A percentile compares a stretch with the other conserved stretches of the same genome.
Conservation (phyloP, 2,329 filamentous ascomycete genomes). For the Daldinia eschscholtzii region DNA sequence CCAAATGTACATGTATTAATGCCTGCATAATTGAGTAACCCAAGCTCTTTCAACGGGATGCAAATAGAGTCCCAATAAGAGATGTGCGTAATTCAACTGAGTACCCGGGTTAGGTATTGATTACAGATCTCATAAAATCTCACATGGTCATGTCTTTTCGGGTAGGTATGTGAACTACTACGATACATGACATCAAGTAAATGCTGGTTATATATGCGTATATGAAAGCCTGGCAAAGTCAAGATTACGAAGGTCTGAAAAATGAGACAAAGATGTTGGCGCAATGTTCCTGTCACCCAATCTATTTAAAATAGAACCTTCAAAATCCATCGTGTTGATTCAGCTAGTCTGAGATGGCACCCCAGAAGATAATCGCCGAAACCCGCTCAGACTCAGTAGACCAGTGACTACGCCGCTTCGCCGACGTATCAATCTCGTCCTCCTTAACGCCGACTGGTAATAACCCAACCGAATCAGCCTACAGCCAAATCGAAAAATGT, state of each 20-base stretch:
- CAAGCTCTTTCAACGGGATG: no score
- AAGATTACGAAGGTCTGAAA: neutral
- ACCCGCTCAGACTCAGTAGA: neutral
- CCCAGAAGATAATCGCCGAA: neutral
- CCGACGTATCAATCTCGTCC: conserved; percentile 22
- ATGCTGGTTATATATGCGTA: no score
- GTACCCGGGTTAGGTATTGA: no score
- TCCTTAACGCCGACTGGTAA: conserved; percentile 20
- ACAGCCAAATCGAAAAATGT: neutral
- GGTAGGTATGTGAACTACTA: no score
- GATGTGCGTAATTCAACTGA: no score
- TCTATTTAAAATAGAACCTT: neutral
- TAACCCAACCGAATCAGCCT: conserved; percentile 13
- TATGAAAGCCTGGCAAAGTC: neutral
- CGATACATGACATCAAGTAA: no score
- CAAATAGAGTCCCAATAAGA: no score
- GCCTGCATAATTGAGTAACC: no score
- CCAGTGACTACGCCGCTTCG: conserved; percentile 16
- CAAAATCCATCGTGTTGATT: conserved; percentile 22
- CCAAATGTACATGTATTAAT: no score
- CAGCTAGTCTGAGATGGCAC: conserved; percentile 18
- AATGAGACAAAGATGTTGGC: neutral
- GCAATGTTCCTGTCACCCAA: neutral
- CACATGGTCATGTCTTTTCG: no score
- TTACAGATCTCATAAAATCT: no score